Conservation (phyloP, 2,329 filamentous ascomycete species). For the Cercospora brassicicola region DNA sequence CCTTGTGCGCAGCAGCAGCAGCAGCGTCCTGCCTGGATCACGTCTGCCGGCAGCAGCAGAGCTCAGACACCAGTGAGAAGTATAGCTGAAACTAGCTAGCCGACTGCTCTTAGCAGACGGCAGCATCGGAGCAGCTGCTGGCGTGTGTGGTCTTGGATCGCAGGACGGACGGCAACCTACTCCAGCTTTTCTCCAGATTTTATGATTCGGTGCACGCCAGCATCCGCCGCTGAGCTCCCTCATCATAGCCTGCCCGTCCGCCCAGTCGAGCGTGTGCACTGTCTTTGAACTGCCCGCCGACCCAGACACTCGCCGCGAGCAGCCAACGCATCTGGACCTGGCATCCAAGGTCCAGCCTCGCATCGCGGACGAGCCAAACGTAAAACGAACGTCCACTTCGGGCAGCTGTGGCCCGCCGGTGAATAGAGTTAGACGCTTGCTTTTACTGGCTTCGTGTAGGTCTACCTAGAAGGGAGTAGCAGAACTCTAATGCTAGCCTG, state of each 20-base stretch:
- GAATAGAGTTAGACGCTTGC: conserved; percentile 32
- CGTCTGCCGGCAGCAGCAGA: conserved; percentile 22
- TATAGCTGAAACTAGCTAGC: conserved; percentile 17
- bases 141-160: conserved; percentile 4
- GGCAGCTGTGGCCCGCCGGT: conserved; percentile 21
- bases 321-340: conserved; percentile 7
- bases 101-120: conserved; percentile 8
- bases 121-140: conserved; percentile 7
- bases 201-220: neutral
- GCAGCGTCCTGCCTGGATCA: conserved; percentile 21
- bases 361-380: conserved; percentile 14
- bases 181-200: conserved; percentile 31
- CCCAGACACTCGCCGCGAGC: neutral
- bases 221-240: neutral
- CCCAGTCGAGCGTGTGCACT: neutral
- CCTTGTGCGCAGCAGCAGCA: conserved; percentile 9
- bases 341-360: conserved; percentile 11
- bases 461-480: conserved; percentile 16
- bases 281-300: neutral
- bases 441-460: conserved; percentile 22
- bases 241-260: neutral
- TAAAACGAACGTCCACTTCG: conserved; percentile 23
- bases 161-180: conserved; percentile 22
- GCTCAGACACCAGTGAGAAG: conserved; percentile 19
- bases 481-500: conserved; percentile 29